phyloP scores from a whole-genome alignment of 352 stramenopile species.

The Globisporangium spiculum region DNA sequence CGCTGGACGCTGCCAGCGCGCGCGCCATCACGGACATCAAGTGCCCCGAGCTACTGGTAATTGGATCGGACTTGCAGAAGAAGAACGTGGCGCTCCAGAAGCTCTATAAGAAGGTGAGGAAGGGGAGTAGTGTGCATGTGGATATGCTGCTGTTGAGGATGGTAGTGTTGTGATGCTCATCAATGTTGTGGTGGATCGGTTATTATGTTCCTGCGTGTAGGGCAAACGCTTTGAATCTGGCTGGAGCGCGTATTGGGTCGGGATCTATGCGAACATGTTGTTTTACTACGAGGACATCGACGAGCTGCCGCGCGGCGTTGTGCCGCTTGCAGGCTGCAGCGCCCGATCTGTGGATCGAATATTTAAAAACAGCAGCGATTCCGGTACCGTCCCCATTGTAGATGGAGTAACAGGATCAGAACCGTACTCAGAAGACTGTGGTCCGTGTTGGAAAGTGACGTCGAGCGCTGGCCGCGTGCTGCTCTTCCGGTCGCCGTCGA shows the following conservation, averaged over 20 bases:
- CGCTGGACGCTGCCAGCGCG: conserved; percentile 12
- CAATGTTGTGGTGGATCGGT: background rate
- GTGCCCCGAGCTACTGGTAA: conserved; percentile 51
- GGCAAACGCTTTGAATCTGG: conserved; percentile 64
- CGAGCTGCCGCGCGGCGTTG: conserved; percentile 44
- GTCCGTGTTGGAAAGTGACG: conserved; percentile 73
- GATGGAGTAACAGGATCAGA: conserved; percentile 9
- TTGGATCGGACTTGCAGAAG: conserved; percentile 43
- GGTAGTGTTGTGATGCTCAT: conserved; percentile 6
- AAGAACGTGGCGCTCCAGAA: conserved; percentile 32
- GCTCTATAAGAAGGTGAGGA: conserved; percentile 48
- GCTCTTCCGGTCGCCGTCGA: conserved; percentile 58
- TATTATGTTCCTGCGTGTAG: background rate
- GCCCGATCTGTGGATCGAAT: conserved; percentile 62
- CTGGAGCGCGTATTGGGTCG: conserved; percentile 58
- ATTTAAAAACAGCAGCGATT: conserved; percentile 34
- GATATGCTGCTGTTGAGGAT: background rate
- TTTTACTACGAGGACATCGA: conserved; percentile 66
- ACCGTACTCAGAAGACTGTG: conserved; percentile 43
- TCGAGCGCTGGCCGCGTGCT: conserved; percentile 49
- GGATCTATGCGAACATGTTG: conserved; percentile 54
- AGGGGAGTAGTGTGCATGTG: background rate
- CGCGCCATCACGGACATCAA: conserved; percentile 18
- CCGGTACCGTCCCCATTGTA: background rate
- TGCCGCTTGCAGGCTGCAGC: conserved; percentile 46